Conservation (phyloP, 73 alveolate genomes). For the Tetrahymena borealis region DNA sequence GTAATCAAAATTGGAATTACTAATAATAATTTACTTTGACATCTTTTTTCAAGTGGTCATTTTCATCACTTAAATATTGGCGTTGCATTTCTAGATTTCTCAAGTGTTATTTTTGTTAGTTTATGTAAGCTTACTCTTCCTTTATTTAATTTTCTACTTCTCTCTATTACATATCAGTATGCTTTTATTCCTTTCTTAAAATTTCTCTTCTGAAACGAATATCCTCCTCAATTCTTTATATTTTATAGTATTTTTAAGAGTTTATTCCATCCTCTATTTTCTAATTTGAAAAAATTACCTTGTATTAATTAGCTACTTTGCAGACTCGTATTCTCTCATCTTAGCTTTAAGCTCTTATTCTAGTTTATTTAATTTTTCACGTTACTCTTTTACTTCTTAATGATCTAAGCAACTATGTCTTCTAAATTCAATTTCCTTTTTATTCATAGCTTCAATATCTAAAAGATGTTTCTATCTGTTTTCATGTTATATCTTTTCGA, state of each 20-base stretch:
- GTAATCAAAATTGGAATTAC: not conserved
- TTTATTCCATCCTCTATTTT: not conserved
- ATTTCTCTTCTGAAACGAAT: not conserved
- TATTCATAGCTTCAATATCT: not conserved
- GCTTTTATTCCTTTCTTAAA: not conserved
- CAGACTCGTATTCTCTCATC: not conserved
- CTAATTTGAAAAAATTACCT: not conserved
- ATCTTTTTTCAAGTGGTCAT: not conserved
- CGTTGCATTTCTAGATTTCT: not conserved
- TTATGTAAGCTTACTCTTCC: not conserved
- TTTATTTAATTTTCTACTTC: not conserved
- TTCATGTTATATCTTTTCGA: not conserved
- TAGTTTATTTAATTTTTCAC: not conserved
- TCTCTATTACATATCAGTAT: not conserved
- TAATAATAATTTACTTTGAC: not conserved
- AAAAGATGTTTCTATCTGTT: not conserved
- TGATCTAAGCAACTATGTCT: constrained; percentile 1
- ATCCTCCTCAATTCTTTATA: not conserved
- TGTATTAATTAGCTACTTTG: not conserved
- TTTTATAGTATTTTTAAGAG: not conserved
- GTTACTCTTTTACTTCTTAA: not conserved
- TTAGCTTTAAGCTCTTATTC: not conserved
- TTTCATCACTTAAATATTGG: not conserved
- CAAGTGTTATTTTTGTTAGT: not conserved
- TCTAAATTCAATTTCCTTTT: not conserved